These are phyloP conservation scores for Ormosia semicastrata DNA, from an alignment of 306 rosid genomes.

Conservation along the genomic window DNA sequence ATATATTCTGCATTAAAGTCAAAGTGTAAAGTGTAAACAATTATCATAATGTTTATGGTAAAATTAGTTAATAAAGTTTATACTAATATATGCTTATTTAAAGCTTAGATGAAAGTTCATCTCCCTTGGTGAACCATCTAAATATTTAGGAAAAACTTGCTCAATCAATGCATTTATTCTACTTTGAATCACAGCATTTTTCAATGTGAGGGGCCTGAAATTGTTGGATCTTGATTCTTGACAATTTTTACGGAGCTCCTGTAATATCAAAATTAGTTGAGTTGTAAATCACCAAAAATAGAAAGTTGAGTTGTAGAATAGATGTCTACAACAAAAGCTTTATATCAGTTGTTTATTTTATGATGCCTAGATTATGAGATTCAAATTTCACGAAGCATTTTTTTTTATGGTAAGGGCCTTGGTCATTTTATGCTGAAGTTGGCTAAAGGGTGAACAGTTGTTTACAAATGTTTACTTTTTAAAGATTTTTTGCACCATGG, in stretches of 20 bases:
- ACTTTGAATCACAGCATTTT: not conserved
- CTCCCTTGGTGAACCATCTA: not conserved
- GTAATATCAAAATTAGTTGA: not conserved
- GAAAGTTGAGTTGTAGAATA: not conserved
- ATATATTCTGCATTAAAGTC: not conserved
- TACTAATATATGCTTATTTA: not conserved
- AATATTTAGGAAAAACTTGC: not conserved
- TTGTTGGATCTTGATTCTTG: not conserved
- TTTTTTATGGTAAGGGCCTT: not conserved
- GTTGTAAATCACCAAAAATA: not conserved
- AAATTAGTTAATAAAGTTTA: not conserved
- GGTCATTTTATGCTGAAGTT: slow-evolving; percentile 10
- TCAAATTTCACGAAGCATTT: not conserved
- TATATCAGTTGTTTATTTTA: not conserved
- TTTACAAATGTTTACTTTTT: not conserved
- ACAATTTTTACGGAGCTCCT: not conserved
- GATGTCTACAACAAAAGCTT: not conserved
- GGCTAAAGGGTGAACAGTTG: not conserved
- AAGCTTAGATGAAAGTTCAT: not conserved
- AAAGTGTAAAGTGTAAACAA: not conserved
- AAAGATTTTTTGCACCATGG: not conserved
- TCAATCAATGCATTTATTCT: not conserved
- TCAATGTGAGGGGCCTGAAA: not conserved
- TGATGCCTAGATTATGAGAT: not conserved
- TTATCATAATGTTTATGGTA: not conserved